Conservation (phyloP, 2,329 filamentous ascomycete genomes). For the Fusarium longipes region DNA sequence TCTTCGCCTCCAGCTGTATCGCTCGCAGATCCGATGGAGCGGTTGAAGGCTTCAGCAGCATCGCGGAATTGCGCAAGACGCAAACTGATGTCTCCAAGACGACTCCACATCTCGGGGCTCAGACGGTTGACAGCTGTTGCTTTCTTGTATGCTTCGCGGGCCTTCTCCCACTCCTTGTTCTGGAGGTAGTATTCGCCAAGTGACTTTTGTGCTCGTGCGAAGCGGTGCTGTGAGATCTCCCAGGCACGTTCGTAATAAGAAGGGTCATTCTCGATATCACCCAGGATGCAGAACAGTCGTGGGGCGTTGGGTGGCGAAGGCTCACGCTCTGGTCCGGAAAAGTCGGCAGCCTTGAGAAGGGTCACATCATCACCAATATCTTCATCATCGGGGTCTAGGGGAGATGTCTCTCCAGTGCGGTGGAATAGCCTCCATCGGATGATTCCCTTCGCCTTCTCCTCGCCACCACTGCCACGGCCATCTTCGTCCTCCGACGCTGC, state of each 20-base stretch:
- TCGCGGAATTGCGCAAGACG: conserved; percentile 80
- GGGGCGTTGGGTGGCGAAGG: conserved; percentile 85
- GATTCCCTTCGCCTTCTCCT: conserved; percentile 83
- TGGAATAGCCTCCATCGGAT: conserved; percentile 84
- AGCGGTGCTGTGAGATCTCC: conserved; percentile 83
- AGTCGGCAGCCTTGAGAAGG: conserved; percentile 65
- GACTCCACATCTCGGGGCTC: conserved; percentile 87
- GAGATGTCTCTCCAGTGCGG: conserved; percentile 58
- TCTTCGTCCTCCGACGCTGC: conserved; percentile 68
- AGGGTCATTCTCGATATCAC: conserved; percentile 83
- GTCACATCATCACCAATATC: conserved; percentile 63
- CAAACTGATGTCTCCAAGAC: conserved; percentile 87
- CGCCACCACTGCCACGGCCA: conserved; percentile 67
- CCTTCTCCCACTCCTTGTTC: conserved; percentile 72
- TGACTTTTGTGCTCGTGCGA: conserved; percentile 87
- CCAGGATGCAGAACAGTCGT: conserved; percentile 90
- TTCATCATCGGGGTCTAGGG: conserved; percentile 61
- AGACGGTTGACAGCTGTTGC: conserved; percentile 83
- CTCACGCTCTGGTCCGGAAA: conserved; percentile 70
- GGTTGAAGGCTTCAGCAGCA: conserved; percentile 84
- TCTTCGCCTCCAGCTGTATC: conserved; percentile 81
- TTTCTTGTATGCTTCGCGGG: conserved; percentile 80
- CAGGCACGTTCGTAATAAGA: conserved; percentile 86
- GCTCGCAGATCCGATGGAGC: conserved; percentile 75
- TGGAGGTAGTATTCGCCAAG: conserved; percentile 82